A percentile compares a stretch with the other conserved stretches of the same genome.
These are phyloP conservation scores for Penicillium sp. DNA, from an alignment of 2,329 filamentous ascomycete species.

Conservation along the genomic window DNA sequence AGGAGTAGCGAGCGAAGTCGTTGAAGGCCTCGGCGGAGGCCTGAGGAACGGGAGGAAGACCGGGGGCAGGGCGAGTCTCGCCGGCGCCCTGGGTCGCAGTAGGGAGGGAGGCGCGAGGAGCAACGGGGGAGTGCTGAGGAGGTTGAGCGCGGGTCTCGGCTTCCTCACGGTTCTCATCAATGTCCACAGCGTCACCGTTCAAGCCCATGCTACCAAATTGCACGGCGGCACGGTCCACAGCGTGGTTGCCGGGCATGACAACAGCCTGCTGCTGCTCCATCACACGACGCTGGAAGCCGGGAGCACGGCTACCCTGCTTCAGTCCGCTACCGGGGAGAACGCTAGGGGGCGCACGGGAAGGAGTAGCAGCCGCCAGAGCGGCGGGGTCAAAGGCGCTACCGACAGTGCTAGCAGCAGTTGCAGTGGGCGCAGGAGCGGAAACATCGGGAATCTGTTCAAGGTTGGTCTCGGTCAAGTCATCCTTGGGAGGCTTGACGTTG, in stretches of 20 bases:
- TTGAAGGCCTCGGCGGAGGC: slow-evolving; percentile 56
- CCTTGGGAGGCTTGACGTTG: slow-evolving; percentile 71
- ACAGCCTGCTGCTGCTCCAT: slow-evolving; percentile 97
- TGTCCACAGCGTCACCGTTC: slow-evolving; percentile 73
- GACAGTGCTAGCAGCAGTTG: slow-evolving; percentile 85
- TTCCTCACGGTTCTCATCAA: slow-evolving; percentile 93
- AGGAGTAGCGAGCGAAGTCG: slow-evolving; percentile 62
- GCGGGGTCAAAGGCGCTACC: slow-evolving; percentile 83
- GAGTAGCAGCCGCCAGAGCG: slow-evolving; percentile 57
- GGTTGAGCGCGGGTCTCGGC: slow-evolving; percentile 92
- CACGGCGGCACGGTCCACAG: slow-evolving; percentile 88
- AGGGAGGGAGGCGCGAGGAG: slow-evolving; percentile 85
- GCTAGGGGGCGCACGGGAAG: slow-evolving; percentile 66
- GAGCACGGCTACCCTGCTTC: slow-evolving; percentile 74
- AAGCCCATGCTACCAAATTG: slow-evolving; percentile 96
- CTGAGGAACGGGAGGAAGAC: slow-evolving; percentile 65
- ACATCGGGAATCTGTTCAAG: slow-evolving; percentile 87
- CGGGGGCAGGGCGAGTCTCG: slow-evolving; percentile 63
- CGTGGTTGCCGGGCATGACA: slow-evolving; percentile 96
- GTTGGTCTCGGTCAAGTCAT: slow-evolving; percentile 88
- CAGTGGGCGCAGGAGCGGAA: slow-evolving; percentile 76
- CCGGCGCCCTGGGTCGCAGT: slow-evolving; percentile 59
- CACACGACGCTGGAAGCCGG: slow-evolving; percentile 83
- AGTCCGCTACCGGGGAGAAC: slow-evolving; percentile 81
- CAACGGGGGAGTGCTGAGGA: slow-evolving; percentile 87